Evolutionary conservation across 768 basidiomycete genomes (phyloP).

Genomic region (Termitomyces heimii): DNA sequence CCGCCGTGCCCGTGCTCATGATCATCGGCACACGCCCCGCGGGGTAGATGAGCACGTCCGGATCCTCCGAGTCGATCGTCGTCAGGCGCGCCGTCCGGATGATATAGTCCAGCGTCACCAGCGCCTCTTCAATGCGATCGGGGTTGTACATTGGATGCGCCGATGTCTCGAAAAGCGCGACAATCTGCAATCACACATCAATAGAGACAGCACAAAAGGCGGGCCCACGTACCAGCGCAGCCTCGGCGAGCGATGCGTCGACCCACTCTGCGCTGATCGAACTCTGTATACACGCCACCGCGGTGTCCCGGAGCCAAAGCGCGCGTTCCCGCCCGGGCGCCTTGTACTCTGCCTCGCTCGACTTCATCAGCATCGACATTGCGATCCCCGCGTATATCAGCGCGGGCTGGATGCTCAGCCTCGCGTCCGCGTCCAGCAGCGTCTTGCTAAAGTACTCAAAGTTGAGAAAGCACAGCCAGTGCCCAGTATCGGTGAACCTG

Average conservation of each 20-base stretch:
- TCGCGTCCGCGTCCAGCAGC: conserved; percentile 45
- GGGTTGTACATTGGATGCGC: conserved; percentile 61
- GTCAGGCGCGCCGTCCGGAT: conserved; percentile 52
- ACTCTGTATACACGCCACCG: conserved; percentile 46
- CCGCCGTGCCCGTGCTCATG: neutral
- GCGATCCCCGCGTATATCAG: conserved; percentile 66
- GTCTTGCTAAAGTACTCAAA: conserved; percentile 45
- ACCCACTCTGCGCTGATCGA: conserved; percentile 48
- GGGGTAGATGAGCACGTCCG: conserved; percentile 45
- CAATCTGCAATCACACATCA: conserved; percentile 40
- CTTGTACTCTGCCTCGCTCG: conserved; percentile 60
- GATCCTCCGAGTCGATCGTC: conserved; percentile 50
- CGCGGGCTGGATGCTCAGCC: conserved; percentile 59
- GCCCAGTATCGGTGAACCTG: conserved; percentile 59
- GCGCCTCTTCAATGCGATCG: conserved; percentile 44
- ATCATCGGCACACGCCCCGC: conserved; percentile 46
- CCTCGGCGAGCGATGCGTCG: conserved; percentile 64
- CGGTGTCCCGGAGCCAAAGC: conserved; percentile 47
- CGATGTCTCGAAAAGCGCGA: conserved; percentile 74
- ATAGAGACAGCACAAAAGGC: neutral
- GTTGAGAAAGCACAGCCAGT: conserved; percentile 69
- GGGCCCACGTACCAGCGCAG: conserved; percentile 51
- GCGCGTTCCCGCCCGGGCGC: conserved; percentile 51
- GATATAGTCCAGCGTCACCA: conserved; percentile 59
- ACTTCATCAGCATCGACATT: conserved; percentile 65